These are phyloP conservation scores for Escallonia herrerae DNA, from an alignment of 129 eudicot genomes.

Conservation along the genomic window DNA sequence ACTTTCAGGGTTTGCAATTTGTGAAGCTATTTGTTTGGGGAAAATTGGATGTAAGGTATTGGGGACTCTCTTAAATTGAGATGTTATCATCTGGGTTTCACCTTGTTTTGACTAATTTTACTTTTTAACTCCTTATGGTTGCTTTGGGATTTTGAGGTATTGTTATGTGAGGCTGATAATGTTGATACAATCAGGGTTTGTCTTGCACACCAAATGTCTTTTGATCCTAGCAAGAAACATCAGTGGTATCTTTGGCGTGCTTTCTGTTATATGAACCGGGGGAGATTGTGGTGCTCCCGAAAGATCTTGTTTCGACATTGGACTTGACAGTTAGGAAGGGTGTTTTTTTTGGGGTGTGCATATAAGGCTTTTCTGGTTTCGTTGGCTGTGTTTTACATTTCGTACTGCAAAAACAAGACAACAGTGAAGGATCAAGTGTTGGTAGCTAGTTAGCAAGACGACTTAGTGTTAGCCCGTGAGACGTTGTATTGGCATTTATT, in stretches of 20 bases:
- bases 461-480: slow-evolving; percentile 8
- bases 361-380: slow-evolving; percentile 2
- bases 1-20: neutral
- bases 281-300: slow-evolving; percentile 43
- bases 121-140: neutral
- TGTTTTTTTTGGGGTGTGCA: neutral
- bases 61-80: too few species aligned
- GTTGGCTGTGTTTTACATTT: neutral
- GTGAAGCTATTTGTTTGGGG: too few species aligned
- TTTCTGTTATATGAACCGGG: slow-evolving; percentile 56
- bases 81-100: too few species aligned
- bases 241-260: slow-evolving; percentile 39
- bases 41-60: too few species aligned
- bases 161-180: slow-evolving; percentile 20
- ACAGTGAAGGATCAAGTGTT: neutral
- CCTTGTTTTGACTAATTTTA: too few species aligned
- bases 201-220: slow-evolving; percentile 66
- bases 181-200: slow-evolving; percentile 26
- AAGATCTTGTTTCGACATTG: slow-evolving; percentile 62
- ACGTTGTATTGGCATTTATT: slow-evolving; percentile 23
- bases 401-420: neutral
- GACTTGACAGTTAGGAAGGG: slow-evolving; percentile 42
- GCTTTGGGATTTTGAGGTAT: neutral
- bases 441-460: slow-evolving; percentile 16
- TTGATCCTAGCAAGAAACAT: slow-evolving; percentile 44